Conservation (phyloP, 116 monocot genomes). For the Thalassia testudinum region DNA sequence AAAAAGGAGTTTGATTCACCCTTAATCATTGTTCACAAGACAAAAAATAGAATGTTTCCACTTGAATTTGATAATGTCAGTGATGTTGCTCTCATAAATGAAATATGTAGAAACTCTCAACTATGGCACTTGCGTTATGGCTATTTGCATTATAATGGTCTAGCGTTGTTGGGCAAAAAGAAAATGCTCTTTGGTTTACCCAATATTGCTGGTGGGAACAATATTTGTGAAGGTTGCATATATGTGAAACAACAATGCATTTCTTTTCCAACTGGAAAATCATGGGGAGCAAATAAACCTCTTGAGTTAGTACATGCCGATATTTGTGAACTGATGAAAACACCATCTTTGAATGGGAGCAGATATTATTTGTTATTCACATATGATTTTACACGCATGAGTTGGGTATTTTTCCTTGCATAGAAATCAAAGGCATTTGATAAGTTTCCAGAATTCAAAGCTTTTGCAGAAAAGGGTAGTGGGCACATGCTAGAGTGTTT, state of each 20-base stretch:
- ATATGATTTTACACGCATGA: constrained; percentile 11
- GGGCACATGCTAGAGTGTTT: background rate
- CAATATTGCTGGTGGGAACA: background rate
- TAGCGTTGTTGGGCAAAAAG: constrained; percentile 10
- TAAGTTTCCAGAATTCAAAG: constrained; percentile 10
- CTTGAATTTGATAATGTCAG: background rate
- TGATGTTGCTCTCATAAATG: background rate
- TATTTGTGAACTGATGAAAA: constrained; percentile 8
- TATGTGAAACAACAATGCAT: constrained; percentile 12
- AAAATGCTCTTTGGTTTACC: constrained; percentile 10
- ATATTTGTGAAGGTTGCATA: constrained; percentile 9
- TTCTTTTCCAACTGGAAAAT: constrained; percentile 3
- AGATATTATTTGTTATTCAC: constrained; percentile 13
- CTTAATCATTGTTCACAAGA: background rate
- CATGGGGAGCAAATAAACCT: constrained; percentile 6
- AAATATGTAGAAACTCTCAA: background rate
- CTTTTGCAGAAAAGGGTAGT: constrained; percentile 9
- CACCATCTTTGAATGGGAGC: constrained; percentile 3
- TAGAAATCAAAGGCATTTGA: constrained; percentile 12
- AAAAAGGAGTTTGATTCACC: background rate
- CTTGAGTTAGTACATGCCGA: constrained; percentile 11
- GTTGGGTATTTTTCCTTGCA: constrained; percentile 10
- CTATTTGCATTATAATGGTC: constrained; percentile 10
- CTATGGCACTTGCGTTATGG: constrained; percentile 6
- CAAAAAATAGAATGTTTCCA: constrained; percentile 8